Base-by-base conservation (phyloP, 1,284 basidiomycete genomes). In the Ganoderma multipileum region DNA sequence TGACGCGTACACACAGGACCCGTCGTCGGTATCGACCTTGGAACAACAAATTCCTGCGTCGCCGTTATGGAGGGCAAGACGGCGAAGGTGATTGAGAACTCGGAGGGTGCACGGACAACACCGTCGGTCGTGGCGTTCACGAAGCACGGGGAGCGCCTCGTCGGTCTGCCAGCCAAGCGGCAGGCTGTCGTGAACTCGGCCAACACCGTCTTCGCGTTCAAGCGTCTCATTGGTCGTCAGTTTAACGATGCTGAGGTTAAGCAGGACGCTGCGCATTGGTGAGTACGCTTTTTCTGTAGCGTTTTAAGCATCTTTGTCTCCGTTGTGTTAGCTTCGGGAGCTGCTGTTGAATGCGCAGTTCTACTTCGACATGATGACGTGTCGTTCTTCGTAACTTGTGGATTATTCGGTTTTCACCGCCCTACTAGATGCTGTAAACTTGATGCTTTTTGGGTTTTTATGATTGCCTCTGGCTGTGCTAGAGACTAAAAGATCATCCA, bases 101-200 rank as follows among this genome's bases (percentile, higher is more conserved):
- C 96, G 14, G 97, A 99, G 86, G 97, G 97, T 86, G 95, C 95
- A 72, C 91, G 97, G 77, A 99, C 97, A 74, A 99, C 97, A 38
- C 98, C 98, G 11, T 99, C 97, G 63, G 95, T 98, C 68, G 96
- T 99, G 73, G 98, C 97, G 54, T 99, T 99, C 88, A 96, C 97
- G 74, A 98, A 99, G 83, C 90, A 96, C 76, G 93, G 93, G 70
- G 95, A 97, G 81, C 94, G 95, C 73, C 87, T 98, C 55, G 94
- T 99, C 73, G 97, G 97, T 83, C 89, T 98, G 64, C 97, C 98
- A 42, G 98, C 97, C 50, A 97, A 98, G 84, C 95, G 97, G 68
- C 97, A 99, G 83, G 96, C 96, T 7, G 95, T 98, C 64, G 96
- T 99, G 80, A 99, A 99, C 88, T 88, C 95, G n/a, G 82, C 91